Percentiles rank a stretch among this genome's conserved stretches.
Evolutionary conservation across 116 monocot species (phyloP).

Genomic region (Cymodocea nodosa): DNA sequence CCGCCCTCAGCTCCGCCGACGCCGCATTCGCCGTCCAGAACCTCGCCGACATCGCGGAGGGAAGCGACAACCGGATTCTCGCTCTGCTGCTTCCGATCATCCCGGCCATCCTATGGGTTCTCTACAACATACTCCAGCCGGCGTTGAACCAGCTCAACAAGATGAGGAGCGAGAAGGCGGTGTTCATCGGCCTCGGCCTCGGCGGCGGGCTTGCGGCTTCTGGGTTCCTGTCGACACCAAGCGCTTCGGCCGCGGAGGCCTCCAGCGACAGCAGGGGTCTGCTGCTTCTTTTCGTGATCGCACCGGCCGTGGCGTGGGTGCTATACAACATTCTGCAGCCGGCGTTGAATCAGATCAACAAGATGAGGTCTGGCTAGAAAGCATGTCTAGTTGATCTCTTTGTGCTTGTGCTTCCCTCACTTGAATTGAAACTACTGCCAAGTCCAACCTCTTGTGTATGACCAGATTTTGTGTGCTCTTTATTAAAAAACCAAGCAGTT

Average conservation of each 20-base stretch:
- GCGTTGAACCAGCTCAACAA: constrained; percentile 63
- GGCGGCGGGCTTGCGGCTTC: constrained; percentile 19
- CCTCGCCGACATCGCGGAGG: constrained; percentile 32
- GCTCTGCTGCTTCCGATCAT: constrained; percentile 40
- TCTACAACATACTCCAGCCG: constrained; percentile 73
- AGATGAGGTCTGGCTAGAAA: constrained; percentile 27
- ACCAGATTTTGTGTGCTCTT: no score
- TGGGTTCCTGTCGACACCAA: constrained; percentile 11
- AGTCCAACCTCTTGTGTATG: no score
- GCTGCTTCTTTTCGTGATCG: constrained; percentile 32
- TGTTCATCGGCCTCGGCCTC: constrained; percentile 22
- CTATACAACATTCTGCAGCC: constrained; percentile 65
- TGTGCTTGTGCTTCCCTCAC: no score
- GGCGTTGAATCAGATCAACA: constrained; percentile 50
- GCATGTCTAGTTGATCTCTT: no score
- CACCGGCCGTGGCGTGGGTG: constrained; percentile 49
- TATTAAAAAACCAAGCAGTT: no score
- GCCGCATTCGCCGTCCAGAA: constrained; percentile 46
- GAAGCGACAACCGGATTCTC: constrained; percentile 47
- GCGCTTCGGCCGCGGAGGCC: constrained; percentile 18
- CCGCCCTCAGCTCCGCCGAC: constrained; percentile 26
- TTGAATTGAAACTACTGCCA: no score
- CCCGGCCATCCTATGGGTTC: constrained; percentile 59
- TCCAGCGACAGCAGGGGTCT: constrained; percentile 42
- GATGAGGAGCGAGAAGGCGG: constrained; percentile 36